These are phyloP conservation scores for Cyclotella kingstonii DNA, from an alignment of 108 stramenopile genomes.

Conservation along the genomic window DNA sequence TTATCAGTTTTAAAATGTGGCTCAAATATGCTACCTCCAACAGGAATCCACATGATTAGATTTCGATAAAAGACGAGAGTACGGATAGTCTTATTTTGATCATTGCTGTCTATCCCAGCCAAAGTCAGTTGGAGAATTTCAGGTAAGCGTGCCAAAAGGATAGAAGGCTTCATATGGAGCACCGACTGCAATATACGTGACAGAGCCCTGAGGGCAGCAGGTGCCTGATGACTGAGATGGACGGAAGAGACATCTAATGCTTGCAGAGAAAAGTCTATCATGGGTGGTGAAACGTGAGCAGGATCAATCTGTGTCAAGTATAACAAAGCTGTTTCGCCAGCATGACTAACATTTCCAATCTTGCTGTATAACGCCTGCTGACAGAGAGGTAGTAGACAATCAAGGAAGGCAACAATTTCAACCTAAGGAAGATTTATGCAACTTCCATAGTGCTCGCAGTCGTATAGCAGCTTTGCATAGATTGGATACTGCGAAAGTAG, in stretches of 20 bases:
- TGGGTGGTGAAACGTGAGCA: slow-evolving; percentile 58
- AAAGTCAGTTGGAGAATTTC: slow-evolving; percentile 70
- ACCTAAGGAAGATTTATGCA: slow-evolving; percentile 47
- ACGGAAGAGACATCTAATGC: slow-evolving; percentile 82
- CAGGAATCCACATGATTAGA: slow-evolving; percentile 81
- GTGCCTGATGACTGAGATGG: slow-evolving; percentile 85
- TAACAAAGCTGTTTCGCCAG: slow-evolving; percentile 81
- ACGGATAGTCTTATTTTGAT: slow-evolving; percentile 85
- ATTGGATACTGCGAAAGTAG: slow-evolving; percentile 45
- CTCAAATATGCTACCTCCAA: slow-evolving; percentile 43
- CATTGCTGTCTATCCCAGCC: slow-evolving; percentile 90
- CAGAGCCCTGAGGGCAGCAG: slow-evolving; percentile 76
- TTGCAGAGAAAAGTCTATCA: slow-evolving; percentile 81
- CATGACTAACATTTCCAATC: slow-evolving; percentile 77
- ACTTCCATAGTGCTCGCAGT: slow-evolving; percentile 58
- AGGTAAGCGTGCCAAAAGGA: slow-evolving; percentile 71
- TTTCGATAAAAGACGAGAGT: slow-evolving; percentile 84
- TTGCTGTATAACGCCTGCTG: slow-evolving; percentile 86
- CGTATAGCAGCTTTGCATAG: slow-evolving; percentile 37
- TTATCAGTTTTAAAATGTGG: slow-evolving; percentile 1
- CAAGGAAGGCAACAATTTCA: slow-evolving; percentile 75
- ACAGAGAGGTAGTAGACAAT: slow-evolving; percentile 76
- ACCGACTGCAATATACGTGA: slow-evolving; percentile 68
- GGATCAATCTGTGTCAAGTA: slow-evolving; percentile 83
- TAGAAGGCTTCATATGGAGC: slow-evolving; percentile 51